Evolutionary conservation across 495 filamentous ascomycete genomes (phyloP).

Genomic region (Podospora conica): DNA sequence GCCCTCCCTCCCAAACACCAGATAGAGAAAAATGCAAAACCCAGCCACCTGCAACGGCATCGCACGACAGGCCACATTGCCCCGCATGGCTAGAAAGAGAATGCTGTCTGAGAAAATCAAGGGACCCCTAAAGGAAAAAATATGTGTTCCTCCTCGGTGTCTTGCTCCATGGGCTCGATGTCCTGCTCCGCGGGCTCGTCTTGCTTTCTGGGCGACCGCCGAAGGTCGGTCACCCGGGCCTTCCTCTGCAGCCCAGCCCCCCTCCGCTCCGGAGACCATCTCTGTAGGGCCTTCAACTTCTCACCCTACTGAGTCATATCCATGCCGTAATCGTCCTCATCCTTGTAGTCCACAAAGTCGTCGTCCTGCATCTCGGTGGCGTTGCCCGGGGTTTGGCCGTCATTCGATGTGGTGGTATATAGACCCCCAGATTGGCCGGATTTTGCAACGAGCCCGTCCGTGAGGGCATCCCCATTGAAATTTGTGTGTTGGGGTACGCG

Average conservation of each 20-base stretch:
- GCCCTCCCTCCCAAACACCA: constrained; percentile 8
- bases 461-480: constrained; percentile 69
- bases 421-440: constrained; percentile 29
- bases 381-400: constrained; percentile 52
- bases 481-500: constrained; percentile 92
- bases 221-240: neutral
- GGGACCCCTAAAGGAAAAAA: no score
- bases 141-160: no score
- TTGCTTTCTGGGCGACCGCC: neutral
- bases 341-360: constrained; percentile 67
- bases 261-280: no score
- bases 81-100: neutral
- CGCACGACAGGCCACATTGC: constrained; percentile 16
- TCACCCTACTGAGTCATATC: constrained; percentile 43
- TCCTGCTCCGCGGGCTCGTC: no score
- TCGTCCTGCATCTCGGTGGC: constrained; percentile 49
- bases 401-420: constrained; percentile 62
- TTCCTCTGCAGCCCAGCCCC: no score
- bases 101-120: neutral
- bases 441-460: constrained; percentile 29
- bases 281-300: neutral
- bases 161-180: no score
- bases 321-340: constrained; percentile 85
- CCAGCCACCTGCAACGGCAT: constrained; percentile 6
- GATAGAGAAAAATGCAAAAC: neutral